Percentiles rank a stretch among this genome's conserved stretches.
Conservation (phyloP, 805 yeast species). For the Sugiyamaella americana region DNA sequence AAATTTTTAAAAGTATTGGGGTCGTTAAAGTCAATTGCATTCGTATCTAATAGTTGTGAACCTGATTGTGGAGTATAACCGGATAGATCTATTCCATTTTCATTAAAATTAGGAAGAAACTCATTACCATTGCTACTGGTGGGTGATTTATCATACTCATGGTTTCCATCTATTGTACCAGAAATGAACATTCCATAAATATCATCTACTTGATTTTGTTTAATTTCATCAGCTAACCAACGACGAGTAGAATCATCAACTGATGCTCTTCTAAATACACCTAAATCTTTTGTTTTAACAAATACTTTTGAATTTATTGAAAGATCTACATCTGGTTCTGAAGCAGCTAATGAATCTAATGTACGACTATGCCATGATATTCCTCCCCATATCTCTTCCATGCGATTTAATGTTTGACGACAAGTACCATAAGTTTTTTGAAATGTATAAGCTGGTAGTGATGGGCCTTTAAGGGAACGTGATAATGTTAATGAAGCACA, state of each 20-base stretch:
- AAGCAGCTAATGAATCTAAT: constrained; percentile 25
- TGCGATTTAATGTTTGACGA: constrained; percentile 20
- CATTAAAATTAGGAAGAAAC: neutral
- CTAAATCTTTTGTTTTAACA: constrained; percentile 20
- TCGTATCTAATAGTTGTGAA: too few relatives aligned
- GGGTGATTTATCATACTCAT: neutral
- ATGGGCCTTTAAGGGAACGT: constrained; percentile 18
- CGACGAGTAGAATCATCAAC: constrained; percentile 20
- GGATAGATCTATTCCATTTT: neutral
- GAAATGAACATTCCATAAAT: constrained; percentile 22
- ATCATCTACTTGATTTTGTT: constrained; percentile 11
- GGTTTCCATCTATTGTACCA: constrained; percentile 18
- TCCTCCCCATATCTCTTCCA: constrained; percentile 25
- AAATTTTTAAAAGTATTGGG: constrained; percentile 15
- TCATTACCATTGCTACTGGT: neutral
- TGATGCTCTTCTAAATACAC: constrained; percentile 22
- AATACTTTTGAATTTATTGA: constrained; percentile 15
- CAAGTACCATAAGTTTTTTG: constrained; percentile 24
- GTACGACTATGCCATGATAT: constrained; percentile 26
- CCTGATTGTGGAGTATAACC: neutral
- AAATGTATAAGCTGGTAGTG: constrained; percentile 16
- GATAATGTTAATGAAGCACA: constrained; percentile 24
- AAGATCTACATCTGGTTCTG: constrained; percentile 27
- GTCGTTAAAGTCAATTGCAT: neutral
- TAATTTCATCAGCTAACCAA: constrained; percentile 20